Evolutionary conservation across 352 stramenopile species (phyloP).

Genomic region (Peronospora destructor): DNA sequence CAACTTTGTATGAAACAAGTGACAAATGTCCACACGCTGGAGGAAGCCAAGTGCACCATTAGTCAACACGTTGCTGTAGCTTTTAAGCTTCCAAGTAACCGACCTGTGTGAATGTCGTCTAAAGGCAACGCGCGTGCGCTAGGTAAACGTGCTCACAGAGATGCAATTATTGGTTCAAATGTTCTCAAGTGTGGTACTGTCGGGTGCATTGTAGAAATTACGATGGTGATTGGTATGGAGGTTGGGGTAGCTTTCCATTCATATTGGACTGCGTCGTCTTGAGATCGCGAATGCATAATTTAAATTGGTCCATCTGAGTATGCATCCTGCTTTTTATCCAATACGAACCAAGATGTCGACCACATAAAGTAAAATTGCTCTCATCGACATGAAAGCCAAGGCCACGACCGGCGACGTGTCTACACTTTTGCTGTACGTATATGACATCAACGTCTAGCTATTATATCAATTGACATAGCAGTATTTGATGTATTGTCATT

Average conservation of each 20-base stretch:
- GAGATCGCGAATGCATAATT: slow-evolving; percentile 8
- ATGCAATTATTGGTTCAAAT: slow-evolving; percentile 78
- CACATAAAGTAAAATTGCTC: slow-evolving; percentile 2
- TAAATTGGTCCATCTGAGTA: slow-evolving; percentile 9
- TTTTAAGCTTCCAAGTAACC: slow-evolving; percentile 48
- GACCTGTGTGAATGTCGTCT: slow-evolving; percentile 81
- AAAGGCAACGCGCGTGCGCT: slow-evolving; percentile 65
- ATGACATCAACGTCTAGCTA: slow-evolving; percentile 3
- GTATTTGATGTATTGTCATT: background rate
- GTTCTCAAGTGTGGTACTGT: slow-evolving; percentile 80
- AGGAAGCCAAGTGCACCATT: too few relatives aligned
- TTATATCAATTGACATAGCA: background rate
- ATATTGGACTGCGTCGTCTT: too few relatives aligned
- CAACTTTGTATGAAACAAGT: too few relatives aligned
- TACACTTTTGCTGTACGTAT: slow-evolving; percentile 23
- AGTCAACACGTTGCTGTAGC: slow-evolving; percentile 75
- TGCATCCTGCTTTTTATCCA: slow-evolving; percentile 13
- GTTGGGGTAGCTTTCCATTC: too few relatives aligned
- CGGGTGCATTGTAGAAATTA: too few relatives aligned
- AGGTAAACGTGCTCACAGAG: slow-evolving; percentile 83
- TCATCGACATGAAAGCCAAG: slow-evolving; percentile 19
- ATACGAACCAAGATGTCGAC: slow-evolving; percentile 12
- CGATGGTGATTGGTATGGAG: too few relatives aligned
- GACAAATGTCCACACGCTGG: too few relatives aligned
- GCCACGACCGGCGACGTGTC: slow-evolving; percentile 11